These are phyloP conservation scores for Zygotorulaspora danielsina DNA, from an alignment of 805 yeast genomes.

Conservation along the genomic window DNA sequence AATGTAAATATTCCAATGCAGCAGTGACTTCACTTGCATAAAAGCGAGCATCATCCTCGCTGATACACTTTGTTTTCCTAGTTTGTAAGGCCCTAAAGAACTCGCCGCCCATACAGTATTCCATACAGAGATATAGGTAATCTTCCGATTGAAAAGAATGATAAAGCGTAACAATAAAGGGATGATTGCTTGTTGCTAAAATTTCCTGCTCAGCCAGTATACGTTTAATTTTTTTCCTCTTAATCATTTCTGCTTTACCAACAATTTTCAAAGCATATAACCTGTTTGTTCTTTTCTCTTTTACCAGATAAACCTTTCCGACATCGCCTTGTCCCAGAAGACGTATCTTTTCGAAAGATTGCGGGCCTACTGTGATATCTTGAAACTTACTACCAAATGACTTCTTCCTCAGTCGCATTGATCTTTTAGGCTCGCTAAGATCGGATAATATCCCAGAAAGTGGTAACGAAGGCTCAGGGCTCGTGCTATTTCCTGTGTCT, in stretches of 20 bases:
- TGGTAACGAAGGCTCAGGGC: conserved; percentile 2
- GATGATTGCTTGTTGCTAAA: conserved; percentile 91
- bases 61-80: conserved; percentile 75
- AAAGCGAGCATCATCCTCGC: conserved; percentile 85
- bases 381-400: conserved; percentile 63
- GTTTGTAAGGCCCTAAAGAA: conserved; percentile 95
- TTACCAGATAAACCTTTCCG: conserved; percentile 90
- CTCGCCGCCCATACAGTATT: conserved; percentile 99
- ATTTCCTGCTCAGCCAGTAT: conserved; percentile 97
- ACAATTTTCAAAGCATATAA: conserved; percentile 91
- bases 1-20: conserved; percentile 89
- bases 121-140: conserved; percentile 90
- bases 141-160: conserved; percentile 96
- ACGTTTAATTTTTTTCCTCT: conserved; percentile 89
- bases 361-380: conserved; percentile 78
- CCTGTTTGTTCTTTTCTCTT: conserved; percentile 69
- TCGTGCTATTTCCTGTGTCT: neutral
- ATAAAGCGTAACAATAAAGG: conserved; percentile 91
- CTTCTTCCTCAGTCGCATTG: conserved; percentile 40
- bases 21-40: conserved; percentile 97
- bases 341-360: conserved; percentile 82
- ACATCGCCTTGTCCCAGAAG: conserved; percentile 97
- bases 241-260: conserved; percentile 88
- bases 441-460: conserved; percentile 3
- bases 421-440: conserved; percentile 30